phyloP scores from a whole-genome alignment of 164 flowering plant genomes.

The Amborella trichopoda region DNA sequence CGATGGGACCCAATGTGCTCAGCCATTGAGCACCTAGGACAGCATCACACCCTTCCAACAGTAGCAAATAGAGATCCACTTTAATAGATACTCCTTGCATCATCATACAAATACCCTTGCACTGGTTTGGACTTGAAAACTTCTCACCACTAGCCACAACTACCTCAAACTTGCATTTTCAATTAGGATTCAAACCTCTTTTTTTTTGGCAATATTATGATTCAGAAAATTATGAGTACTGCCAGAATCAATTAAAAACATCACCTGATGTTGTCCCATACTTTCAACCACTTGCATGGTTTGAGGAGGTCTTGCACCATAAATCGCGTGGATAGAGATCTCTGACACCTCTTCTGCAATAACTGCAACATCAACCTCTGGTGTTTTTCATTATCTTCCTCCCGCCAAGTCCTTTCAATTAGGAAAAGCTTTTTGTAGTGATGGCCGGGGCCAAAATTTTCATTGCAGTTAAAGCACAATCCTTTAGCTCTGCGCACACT shows the following conservation, averaged over 20 bases:
- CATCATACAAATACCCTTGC: background rate
- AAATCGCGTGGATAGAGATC: no score
- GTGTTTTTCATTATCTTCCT: background rate
- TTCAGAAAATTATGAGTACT: background rate
- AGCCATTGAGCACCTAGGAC: background rate
- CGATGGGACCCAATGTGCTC: background rate
- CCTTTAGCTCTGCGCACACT: background rate
- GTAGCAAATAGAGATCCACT: slow-evolving; percentile 1
- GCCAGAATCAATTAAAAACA: background rate
- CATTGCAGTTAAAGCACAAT: background rate
- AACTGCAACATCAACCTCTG: no score
- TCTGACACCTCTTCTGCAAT: no score
- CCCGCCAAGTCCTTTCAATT: background rate
- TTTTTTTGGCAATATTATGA: background rate
- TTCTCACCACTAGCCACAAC: background rate
- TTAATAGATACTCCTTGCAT: background rate
- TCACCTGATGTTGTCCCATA: background rate
- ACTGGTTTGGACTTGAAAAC: background rate
- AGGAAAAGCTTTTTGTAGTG: background rate
- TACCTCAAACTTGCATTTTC: background rate
- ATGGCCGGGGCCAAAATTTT: background rate
- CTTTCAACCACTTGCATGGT: no score
- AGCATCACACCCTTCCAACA: background rate
- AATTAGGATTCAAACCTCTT: background rate
- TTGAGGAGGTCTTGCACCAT: no score